Base-by-base conservation (phyloP, 75 land plant species). In the Selaginella tamariscina region DNA sequence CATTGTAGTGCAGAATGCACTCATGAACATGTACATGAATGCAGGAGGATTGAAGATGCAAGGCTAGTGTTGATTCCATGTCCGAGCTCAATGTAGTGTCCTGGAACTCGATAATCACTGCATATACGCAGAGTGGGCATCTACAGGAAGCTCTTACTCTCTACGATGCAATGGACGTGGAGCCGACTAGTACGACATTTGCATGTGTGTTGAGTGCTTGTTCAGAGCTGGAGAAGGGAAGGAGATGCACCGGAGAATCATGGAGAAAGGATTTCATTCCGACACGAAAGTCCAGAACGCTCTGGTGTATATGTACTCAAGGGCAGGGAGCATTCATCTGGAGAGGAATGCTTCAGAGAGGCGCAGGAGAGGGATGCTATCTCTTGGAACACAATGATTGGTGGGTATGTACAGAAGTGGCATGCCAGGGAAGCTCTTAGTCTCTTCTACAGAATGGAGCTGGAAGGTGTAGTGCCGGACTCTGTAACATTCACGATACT, bases 371-470 rank as follows among this genome's bases (percentile, higher is more conserved):
- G 62, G 26, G 62, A 59, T n/a, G 27, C 21, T 8, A 23, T 59
- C 8, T 23, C 62, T 8, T 59, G 62, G 62, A 59, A 59, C 26
- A 27, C 62, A n/a, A 59, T 59, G 62, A 59, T 59, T n/a, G 26
- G 27, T 9, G 26, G n/a, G 2, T 59, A 59, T 59, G 26, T 26
- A 2, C 62, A 59, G 26, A 59, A 59, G 9, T 8, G 62, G 62
- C 8, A 59, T 39, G 15, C 49, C 11, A 39, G 49, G 49, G 11
- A 39, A 15, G 49, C 49, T 39, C 5, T 39, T 5, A 39, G 49
- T 5, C 49, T 39, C 15, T 39, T 39, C 49, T 39, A 15, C 11
- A 39, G 11, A 15, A 39, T 39, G 49, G 49, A 39, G 11, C 15
- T 39, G 49, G 15, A 39, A 5, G 49, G 49, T 5, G 15, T 39